Evolutionary conservation across 2,329 filamentous ascomycete genomes (phyloP).

Genomic region (Stenocarpella maydis): DNA sequence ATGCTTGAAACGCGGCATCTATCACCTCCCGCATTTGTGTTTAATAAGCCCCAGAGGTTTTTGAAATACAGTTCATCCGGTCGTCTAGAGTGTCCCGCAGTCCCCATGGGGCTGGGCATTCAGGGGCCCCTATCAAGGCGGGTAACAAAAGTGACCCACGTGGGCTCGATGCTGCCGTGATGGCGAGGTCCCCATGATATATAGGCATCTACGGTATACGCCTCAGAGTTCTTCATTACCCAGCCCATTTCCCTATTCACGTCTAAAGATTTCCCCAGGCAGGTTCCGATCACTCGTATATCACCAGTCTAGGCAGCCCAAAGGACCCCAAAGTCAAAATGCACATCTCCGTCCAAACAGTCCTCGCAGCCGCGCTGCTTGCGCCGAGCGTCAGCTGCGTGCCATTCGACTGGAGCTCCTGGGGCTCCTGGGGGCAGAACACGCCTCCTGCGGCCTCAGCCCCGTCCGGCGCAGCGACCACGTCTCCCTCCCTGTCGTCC

Average conservation of each 20-base stretch:
- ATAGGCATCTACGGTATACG: not conserved
- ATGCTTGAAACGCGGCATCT: conserved; percentile 18
- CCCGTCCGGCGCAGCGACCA: not conserved
- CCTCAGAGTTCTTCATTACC: not conserved
- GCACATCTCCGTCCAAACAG: conserved; percentile 15
- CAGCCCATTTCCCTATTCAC: not conserved
- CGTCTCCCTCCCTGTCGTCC: not conserved
- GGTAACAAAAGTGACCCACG: conserved; percentile 15
- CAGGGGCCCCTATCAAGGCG: conserved; percentile 10
- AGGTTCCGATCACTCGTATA: conserved; percentile 10
- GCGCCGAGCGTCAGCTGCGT: conserved; percentile 6
- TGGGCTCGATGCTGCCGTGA: not conserved
- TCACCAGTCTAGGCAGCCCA: not conserved
- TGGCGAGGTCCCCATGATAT: not conserved
- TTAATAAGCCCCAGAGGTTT: conserved; percentile 15
- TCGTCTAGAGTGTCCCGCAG: conserved; percentile 11
- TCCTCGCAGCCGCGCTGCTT: conserved; percentile 11
- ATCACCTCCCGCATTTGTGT: not conserved
- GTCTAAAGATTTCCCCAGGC: not conserved
- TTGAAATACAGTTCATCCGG: conserved; percentile 25
- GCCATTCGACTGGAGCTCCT: conserved; percentile 8
- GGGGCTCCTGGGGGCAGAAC: conserved; percentile 11
- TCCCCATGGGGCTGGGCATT: conserved; percentile 17
- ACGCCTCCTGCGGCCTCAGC: not conserved
- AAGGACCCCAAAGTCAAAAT: not conserved